Conservation (phyloP, 2,329 filamentous ascomycete genomes). For the Pseudogymnoascus verrucosus region DNA sequence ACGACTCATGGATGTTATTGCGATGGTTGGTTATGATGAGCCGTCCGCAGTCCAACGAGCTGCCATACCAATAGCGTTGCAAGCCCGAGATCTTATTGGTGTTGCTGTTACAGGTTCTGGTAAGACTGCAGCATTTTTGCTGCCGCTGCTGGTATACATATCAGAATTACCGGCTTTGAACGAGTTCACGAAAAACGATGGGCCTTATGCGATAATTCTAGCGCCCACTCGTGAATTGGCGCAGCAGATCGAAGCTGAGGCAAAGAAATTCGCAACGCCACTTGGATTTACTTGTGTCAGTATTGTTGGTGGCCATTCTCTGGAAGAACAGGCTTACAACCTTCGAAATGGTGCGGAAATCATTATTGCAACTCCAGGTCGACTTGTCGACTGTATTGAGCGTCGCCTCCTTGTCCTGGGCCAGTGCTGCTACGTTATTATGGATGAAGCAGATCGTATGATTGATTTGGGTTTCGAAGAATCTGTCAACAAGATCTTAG, state of each 20-base stretch:
- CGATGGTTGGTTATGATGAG: conserved; percentile 81
- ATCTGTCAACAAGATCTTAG: conserved; percentile 92
- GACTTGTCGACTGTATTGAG: conserved; percentile 95
- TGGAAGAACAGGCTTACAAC: conserved; percentile 88
- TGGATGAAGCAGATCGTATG: conserved; percentile 99
- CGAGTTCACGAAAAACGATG: conserved; percentile 83
- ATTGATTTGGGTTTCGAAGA: conserved; percentile 98
- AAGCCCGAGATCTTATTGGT: conserved; percentile 92
- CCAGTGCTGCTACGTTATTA: conserved; percentile 98
- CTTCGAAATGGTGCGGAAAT: conserved; percentile 92
- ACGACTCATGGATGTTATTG: conserved; percentile 71
- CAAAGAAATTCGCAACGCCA: conserved; percentile 81
- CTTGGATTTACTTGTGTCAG: conserved; percentile 92
- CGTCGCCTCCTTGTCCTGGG: conserved; percentile 80
- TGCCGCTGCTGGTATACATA: conserved; percentile 91
- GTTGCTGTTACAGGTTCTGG: conserved; percentile 97
- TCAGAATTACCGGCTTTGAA: conserved; percentile 78
- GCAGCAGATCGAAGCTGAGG: conserved; percentile 93
- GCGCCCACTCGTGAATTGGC: conserved; percentile 95
- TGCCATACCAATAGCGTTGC: conserved; percentile 88
- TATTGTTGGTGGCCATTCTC: conserved; percentile 92
- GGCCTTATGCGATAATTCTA: conserved; percentile 93
- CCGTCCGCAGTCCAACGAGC: conserved; percentile 88
- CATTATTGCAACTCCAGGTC: conserved; percentile 95
- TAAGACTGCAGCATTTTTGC: conserved; percentile 91